These are phyloP conservation scores for Aegilops tauschii DNA, from an alignment of 176 grass and related monocot species.

Conservation along the genomic window DNA sequence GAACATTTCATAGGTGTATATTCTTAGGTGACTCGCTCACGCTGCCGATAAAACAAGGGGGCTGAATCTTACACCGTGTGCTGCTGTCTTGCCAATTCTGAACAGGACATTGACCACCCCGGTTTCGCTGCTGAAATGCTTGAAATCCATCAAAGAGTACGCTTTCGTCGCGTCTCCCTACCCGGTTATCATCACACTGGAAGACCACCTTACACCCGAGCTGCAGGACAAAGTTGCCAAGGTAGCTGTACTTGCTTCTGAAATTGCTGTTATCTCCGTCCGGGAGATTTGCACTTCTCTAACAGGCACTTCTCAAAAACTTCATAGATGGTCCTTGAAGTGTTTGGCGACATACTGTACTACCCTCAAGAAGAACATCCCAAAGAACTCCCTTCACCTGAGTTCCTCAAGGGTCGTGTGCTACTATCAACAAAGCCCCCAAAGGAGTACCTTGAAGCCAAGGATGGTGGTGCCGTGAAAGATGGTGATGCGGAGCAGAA, in stretches of 20 bases:
- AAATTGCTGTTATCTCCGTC: neutral
- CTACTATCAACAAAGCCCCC: constrained; percentile 93
- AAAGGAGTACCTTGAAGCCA: constrained; percentile 80
- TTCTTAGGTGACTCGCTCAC: neutral
- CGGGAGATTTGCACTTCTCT: neutral
- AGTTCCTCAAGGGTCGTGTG: constrained; percentile 60
- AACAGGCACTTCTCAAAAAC: neutral
- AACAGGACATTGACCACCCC: constrained; percentile 87
- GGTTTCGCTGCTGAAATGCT: constrained; percentile 76
- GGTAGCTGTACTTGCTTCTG: constrained; percentile 15
- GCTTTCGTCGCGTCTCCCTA: constrained; percentile 88
- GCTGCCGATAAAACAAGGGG: neutral
- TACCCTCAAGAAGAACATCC: constrained; percentile 53
- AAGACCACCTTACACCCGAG: constrained; percentile 79
- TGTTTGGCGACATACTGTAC: constrained; percentile 71
- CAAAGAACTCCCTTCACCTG: constrained; percentile 86
- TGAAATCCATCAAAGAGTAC: constrained; percentile 79
- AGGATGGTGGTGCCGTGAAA: constrained; percentile 39
- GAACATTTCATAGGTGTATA: neutral
- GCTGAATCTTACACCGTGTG: neutral
- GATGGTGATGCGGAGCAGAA: constrained; percentile 39
- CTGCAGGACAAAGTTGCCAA: constrained; percentile 95
- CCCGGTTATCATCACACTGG: constrained; percentile 93
- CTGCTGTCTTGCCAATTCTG: neutral
- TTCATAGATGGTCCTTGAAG: constrained; percentile 69